These are phyloP conservation scores for Talaromyces islandicus DNA, from an alignment of 2,329 filamentous ascomycete genomes.

Conservation along the genomic window DNA sequence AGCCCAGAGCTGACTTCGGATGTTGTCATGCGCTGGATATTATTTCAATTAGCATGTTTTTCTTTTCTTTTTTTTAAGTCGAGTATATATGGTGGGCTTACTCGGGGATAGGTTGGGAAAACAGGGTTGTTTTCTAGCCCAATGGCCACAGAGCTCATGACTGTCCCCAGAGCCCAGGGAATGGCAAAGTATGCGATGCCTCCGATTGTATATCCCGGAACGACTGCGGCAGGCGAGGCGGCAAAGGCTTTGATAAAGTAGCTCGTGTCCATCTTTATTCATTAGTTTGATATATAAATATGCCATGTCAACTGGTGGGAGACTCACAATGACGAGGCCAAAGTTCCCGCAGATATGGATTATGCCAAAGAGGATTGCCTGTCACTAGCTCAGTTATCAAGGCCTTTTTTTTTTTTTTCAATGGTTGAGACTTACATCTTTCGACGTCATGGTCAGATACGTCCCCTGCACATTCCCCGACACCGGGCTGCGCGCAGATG, in stretches of 20 bases:
- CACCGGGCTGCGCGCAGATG: constrained; percentile 41
- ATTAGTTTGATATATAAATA: not conserved
- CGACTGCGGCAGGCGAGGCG: constrained; percentile 41
- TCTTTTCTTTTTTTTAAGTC: not conserved
- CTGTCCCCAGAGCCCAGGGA: constrained; percentile 48
- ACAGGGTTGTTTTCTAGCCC: constrained; percentile 42
- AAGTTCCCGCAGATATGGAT: constrained; percentile 47
- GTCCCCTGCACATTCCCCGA: constrained; percentile 49
- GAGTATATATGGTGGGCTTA: constrained; percentile 16
- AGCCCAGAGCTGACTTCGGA: constrained; percentile 32
- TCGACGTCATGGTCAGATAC: constrained; percentile 53
- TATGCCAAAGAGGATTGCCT: constrained; percentile 48
- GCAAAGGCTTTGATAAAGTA: constrained; percentile 52
- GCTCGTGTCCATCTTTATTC: constrained; percentile 43
- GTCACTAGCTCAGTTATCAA: not conserved
- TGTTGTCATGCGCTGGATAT: constrained; percentile 29
- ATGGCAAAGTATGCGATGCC: constrained; percentile 51
- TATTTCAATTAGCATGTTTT: not conserved
- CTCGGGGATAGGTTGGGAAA: constrained; percentile 51
- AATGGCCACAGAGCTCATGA: constrained; percentile 45
- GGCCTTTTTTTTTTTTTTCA: not conserved
- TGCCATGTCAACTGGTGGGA: not conserved
- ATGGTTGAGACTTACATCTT: constrained; percentile 39
- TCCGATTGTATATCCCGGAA: constrained; percentile 48
- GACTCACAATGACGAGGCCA: constrained; percentile 44